Conservation (phyloP, 1,284 basidiomycete genomes). For the Leccinum fallax region DNA sequence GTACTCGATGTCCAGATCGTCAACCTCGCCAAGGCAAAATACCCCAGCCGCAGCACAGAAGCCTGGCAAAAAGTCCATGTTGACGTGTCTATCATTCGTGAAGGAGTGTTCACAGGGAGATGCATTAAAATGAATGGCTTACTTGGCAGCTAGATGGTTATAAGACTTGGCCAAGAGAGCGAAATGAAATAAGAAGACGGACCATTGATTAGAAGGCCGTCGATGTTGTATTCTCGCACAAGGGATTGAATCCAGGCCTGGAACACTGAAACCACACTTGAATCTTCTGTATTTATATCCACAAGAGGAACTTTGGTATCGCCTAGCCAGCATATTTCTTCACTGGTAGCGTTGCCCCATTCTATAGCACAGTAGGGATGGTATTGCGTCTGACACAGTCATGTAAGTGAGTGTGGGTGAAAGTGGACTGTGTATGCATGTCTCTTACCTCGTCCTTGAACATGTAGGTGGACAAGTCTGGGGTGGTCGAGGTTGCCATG, state of each 20-base stretch:
- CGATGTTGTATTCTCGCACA: slow-evolving; percentile 58
- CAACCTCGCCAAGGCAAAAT: slow-evolving; percentile 85
- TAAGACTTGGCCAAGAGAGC: neutral
- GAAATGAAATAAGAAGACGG: slow-evolving; percentile 10
- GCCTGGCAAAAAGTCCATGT: slow-evolving; percentile 65
- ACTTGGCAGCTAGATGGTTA: slow-evolving; percentile 57
- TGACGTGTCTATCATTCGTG: slow-evolving; percentile 52
- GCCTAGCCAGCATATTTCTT: slow-evolving; percentile 78
- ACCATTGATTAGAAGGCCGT: slow-evolving; percentile 78
- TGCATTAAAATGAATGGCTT: slow-evolving; percentile 18
- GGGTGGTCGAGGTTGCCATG: slow-evolving; percentile 57
- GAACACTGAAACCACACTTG: slow-evolving; percentile 53
- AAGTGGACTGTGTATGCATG: slow-evolving; percentile 20
- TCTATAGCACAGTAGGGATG: slow-evolving; percentile 43
- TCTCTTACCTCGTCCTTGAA: slow-evolving; percentile 59
- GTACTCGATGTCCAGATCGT: slow-evolving; percentile 56
- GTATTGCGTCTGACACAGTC: slow-evolving; percentile 34
- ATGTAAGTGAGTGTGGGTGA: slow-evolving; percentile 15
- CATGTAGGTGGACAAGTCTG: slow-evolving; percentile 59
- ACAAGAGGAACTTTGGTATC: slow-evolving; percentile 61
- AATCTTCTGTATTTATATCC: slow-evolving; percentile 75
- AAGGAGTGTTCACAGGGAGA: neutral
- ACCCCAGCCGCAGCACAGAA: slow-evolving; percentile 75
- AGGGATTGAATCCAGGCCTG: slow-evolving; percentile 60
- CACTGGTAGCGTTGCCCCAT: slow-evolving; percentile 61